Evolutionary conservation across 2,329 filamentous ascomycete species (phyloP), one percentile per base, ranked within the genome.

Genomic region (Teratosphaeria pseudoeucalypti): DNA sequence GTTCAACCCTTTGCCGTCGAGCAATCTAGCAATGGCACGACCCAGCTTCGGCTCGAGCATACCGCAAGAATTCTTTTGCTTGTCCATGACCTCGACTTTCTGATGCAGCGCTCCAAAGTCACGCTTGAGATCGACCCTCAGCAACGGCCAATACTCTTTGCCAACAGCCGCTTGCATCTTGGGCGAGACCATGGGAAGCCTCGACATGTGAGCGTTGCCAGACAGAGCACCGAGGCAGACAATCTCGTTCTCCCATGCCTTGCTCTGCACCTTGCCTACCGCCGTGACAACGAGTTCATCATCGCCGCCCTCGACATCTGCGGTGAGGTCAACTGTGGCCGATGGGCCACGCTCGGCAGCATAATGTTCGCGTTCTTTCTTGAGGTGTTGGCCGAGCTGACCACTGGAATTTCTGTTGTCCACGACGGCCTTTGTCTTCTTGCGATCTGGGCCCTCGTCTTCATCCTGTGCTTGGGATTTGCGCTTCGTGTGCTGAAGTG

Each of bases 71-170:
- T 86, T 82, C 47, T 81, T 80, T 3, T 84, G 82, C 1, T 84
- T 85, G 63, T 97, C 92, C 47, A 85, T 81, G 10, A 90, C 86
- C 58, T 87, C 80, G 56, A 96, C 90, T 19, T 64, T 90, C 19
- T 64, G 54, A 54, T 76, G 29, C 73, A 74, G 52, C 85, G 81
- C 81, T 2, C 78, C 10, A 23, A 34, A 7, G 53, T 61, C 49
- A 57, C 79, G 77, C 52, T 88, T 79, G 62, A 94, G 78, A 0
- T 85, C 77, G 34, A 95, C 81, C 69, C 88, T 92, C 66, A 94
- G 87, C 14, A 82, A 77, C 2, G 90, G 89, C 82, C 88, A 91
- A n/a, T 49, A 57, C 6, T 63, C 59, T 34, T 59, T 63, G 16
- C 57, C 64, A 23, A 68, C 57, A 10, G 55, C 63, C 2, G 32